Percentiles rank a stretch among this genome's conserved stretches.
Conservation (phyloP, 129 eudicot genomes). For the Helichrysum umbraculigerum region DNA sequence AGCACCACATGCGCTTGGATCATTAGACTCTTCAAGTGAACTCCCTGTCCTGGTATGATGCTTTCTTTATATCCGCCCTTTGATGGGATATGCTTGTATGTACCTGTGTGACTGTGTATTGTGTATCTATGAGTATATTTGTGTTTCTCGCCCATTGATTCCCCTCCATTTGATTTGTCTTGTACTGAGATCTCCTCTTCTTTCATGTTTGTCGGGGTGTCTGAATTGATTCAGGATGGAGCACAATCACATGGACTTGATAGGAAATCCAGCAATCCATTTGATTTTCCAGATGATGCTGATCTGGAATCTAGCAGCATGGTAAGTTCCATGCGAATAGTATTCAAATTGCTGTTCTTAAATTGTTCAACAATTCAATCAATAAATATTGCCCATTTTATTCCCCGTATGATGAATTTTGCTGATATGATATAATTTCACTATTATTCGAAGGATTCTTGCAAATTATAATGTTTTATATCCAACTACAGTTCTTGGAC, state of each 20-base stretch:
- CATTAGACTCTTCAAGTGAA: conserved; percentile 26
- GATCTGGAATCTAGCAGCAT: conserved; percentile 53
- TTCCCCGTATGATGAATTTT: neutral
- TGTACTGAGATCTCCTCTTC: neutral
- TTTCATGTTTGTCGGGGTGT: neutral
- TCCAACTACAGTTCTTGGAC: conserved; percentile 66
- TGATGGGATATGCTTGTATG: neutral
- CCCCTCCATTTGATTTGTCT: neutral
- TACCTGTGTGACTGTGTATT: neutral
- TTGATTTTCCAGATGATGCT: conserved; percentile 66
- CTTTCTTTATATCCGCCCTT: neutral
- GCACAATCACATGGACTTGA: conserved; percentile 34
- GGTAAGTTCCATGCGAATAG: conserved; percentile 43
- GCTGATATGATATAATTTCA: neutral
- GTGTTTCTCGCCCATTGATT: neutral
- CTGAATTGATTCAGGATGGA: conserved; percentile 43
- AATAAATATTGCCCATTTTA: neutral
- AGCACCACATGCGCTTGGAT: conserved; percentile 35
- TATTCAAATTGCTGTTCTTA: neutral
- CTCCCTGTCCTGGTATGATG: conserved; percentile 35
- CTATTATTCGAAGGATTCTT: neutral
- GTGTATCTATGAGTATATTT: neutral
- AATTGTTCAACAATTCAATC: too few species aligned
- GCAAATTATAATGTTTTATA: neutral
- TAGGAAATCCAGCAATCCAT: conserved; percentile 73